Base-by-base conservation (phyloP, 495 filamentous ascomycete species). In the Arthonia radiata region DNA sequence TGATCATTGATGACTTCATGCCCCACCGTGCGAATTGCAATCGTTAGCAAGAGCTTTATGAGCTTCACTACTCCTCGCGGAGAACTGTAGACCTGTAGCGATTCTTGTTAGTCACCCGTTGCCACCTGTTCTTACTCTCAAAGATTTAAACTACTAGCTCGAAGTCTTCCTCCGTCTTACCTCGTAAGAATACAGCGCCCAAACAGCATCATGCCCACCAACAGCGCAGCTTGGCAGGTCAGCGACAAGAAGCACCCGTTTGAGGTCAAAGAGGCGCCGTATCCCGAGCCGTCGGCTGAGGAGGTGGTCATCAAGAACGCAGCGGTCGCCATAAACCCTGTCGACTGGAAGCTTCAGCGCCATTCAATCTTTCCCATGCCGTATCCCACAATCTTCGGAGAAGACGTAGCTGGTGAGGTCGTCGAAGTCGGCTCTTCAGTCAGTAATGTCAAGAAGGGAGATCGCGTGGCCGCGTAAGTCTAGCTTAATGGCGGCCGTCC, bases 321-420 rank as follows among this genome's bases (percentile, higher is more conserved):
- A n/a, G 49, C 54, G 4, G 33, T 57, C 0, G 54, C 48, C 3
- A 38, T 61, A 23, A 61, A 59, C 31, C 43, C 38, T 3, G 37
- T 54, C 6, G 52, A 56, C 21, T 43, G 37, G 35, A 30, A 30
- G 28, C n/a, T 30, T 28, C 8, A 8, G 11, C 7, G n/a, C n/a
- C n/a, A n/a, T n/a, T n/a, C n/a, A 22, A 11, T 22, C 19, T 22
- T 7, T 28, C 26, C 31, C 31, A 37, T 1, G 30, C 34, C 25
- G 30, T 22, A 9, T 25, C 29, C 22, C 25, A 33, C 39, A 13
- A 45, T 65, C 24, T 40, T 67, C 2, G 64, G 67, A 17, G 38
- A 38, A 29, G 69, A 71, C 34, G 40, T 61, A 13, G 49, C 58
- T 2, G 69, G 69, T 12, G 49, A 48, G 2, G 47, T 71, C 6